phyloP scores from a whole-genome alignment of 305 asterid genomes.

The Fraxinus sp. region DNA sequence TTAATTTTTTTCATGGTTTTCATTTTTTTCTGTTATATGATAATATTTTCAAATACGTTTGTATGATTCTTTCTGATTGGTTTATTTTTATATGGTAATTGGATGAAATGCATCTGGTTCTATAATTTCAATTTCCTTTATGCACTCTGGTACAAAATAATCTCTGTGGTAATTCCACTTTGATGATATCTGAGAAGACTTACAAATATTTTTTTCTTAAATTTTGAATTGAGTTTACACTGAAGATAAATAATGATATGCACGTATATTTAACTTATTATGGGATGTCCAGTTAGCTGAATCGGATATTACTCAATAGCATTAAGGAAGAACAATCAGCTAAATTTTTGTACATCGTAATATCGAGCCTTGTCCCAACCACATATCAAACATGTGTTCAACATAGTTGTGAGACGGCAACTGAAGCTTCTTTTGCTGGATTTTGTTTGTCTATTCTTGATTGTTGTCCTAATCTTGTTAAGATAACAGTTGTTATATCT shows the following conservation, averaged over 20 bases:
- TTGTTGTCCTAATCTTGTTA: neutral
- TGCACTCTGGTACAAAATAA: neutral
- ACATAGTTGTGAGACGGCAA: neutral
- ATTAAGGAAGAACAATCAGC: neutral
- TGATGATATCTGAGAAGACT: neutral
- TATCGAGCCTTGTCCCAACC: neutral
- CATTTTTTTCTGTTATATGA: neutral
- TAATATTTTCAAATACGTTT: neutral
- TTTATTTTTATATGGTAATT: neutral
- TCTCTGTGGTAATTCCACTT: neutral
- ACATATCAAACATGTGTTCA: neutral
- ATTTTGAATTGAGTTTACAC: neutral
- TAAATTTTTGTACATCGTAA: neutral
- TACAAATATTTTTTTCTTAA: neutral
- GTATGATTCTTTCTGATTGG: neutral
- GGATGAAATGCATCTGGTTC: neutral
- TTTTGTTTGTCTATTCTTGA: neutral
- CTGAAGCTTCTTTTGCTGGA: neutral
- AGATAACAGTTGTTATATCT: neutral
- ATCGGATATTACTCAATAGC: neutral
- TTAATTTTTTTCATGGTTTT: neutral
- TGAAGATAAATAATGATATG: neutral
- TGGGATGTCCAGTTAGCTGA: neutral
- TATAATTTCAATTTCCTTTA: neutral
- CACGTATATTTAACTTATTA: neutral